A percentile compares a stretch with the other conserved stretches of the same genome.
phyloP scores from a whole-genome alignment of 345 rosid genomes.

The Carallia pectinifolia region DNA sequence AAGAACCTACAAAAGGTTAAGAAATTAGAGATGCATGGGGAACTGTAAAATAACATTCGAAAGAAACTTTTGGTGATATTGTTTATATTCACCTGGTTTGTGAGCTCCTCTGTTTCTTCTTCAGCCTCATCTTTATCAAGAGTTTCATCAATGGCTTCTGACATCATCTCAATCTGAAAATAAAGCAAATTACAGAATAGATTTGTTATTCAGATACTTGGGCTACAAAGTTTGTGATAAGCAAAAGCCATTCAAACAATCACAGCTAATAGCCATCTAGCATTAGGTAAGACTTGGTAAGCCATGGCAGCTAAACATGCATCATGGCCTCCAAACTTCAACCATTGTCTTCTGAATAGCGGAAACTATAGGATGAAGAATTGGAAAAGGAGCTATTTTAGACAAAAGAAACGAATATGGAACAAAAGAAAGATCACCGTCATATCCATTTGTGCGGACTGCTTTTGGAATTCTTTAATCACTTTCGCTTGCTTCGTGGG shows the following conservation, averaged over 20 bases:
- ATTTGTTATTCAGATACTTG: background rate
- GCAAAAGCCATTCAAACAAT: too few species aligned
- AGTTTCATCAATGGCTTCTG: constrained; percentile 92
- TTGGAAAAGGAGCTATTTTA: too few species aligned
- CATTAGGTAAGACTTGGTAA: too few species aligned
- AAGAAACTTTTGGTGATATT: background rate
- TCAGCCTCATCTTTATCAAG: constrained; percentile 96
- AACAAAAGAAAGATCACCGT: constrained; percentile 48
- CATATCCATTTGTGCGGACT: constrained; percentile 90
- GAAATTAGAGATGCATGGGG: constrained; percentile 17
- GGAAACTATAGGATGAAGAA: too few species aligned
- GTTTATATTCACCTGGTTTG: constrained; percentile 62
- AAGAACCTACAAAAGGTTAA: constrained; percentile 57
- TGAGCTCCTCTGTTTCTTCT: constrained; percentile 95
- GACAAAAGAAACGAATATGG: background rate
- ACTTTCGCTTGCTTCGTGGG: constrained; percentile 85
- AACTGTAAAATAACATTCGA: background rate
- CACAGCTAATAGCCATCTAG: too few species aligned
- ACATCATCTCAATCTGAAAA: constrained; percentile 93
- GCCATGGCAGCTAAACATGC: too few species aligned
- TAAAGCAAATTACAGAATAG: background rate
- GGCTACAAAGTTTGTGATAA: background rate
- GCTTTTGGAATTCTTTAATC: constrained; percentile 87
- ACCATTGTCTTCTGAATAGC: too few species aligned
- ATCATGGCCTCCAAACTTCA: too few species aligned